A percentile compares a stretch with the other conserved stretches of the same genome.
phyloP scores from a whole-genome alignment of 2,329 filamentous ascomycete genomes.

The Thielaviopsis euricoi region DNA sequence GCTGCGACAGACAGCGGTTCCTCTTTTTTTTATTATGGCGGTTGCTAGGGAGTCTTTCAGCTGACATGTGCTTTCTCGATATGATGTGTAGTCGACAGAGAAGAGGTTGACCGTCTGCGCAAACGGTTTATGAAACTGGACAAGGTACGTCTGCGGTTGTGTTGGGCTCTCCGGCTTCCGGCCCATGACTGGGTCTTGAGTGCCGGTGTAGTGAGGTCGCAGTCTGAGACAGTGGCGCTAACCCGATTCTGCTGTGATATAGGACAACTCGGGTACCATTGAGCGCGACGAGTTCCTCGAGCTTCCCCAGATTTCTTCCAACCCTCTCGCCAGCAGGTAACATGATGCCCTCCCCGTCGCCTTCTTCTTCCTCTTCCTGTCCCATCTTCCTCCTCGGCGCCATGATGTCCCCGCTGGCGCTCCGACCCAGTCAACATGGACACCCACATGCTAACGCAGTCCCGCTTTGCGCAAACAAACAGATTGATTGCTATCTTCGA shows the following conservation, averaged over 20 bases:
- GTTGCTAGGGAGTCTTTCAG: too few relatives aligned
- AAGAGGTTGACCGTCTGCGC: constrained; percentile 86
- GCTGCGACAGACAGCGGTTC: too few relatives aligned
- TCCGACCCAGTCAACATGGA: neutral
- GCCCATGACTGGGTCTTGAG: neutral
- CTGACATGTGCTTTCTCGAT: neutral
- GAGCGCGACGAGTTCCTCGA: constrained; percentile 97
- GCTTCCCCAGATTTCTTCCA: constrained; percentile 92
- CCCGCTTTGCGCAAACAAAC: constrained; percentile 6
- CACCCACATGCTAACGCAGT: neutral
- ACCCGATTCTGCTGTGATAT: neutral
- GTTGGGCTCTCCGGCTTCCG: too few relatives aligned
- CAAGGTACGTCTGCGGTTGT: constrained; percentile 46
- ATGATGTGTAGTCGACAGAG: constrained; percentile 65
- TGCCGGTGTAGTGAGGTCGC: neutral
- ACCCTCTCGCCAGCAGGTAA: constrained; percentile 70
- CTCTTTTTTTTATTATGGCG: too few relatives aligned
- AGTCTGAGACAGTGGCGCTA: neutral
- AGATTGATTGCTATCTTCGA: constrained; percentile 99
- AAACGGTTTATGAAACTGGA: constrained; percentile 99
- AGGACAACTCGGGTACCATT: constrained; percentile 97
- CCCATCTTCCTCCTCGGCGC: neutral
- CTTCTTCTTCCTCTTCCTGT: neutral
- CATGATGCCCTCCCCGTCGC: neutral
- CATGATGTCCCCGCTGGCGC: neutral